Base-by-base conservation (phyloP, 2,329 filamentous ascomycete species). In the Hysterium pulicare region DNA sequence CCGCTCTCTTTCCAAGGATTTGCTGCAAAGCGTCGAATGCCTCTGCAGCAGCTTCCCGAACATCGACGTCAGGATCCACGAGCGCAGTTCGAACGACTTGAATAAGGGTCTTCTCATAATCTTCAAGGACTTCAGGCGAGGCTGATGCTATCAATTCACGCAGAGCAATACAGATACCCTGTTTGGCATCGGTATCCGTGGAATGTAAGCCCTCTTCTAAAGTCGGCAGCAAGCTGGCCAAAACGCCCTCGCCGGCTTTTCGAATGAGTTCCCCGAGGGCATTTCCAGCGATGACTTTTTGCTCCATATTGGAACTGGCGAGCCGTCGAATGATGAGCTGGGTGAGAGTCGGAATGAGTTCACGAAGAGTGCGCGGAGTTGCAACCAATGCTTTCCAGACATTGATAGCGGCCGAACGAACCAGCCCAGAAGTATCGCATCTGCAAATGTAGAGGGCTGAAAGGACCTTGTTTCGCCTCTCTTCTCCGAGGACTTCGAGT, bases 341-440 rank as follows among this genome's bases (percentile, higher is more conserved):
- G 5, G 90, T 95, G 47, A 98, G 83, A 1, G 90, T 96, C 33
- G 93, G 91, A 35, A 96, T 86, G 59, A 98, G 81, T 64, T 98
- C 93, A 72, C 95, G 95, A 59, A 98, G 82, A 11, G 87, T 96
- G 54, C 84, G 84, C 23, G 93, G 93, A 46, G 86, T 91, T 44
- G 91, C 87, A 35, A 98, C 93, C 59, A 97, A 76, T 46, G 90
- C 90, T 73, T 98, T 98, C 93, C 93, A 98, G 36, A 98, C 91
- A 54, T 82, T 81, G 61, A 97, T 84, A 23, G 94, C 90, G 32
- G 91, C 91, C 37, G 86, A 83, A 46, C 91, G 88, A 42, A 98
- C 93, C 44, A 94, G 77, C 40, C 86, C 87, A 46, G 93, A 90
- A 23, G 94, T 98, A 75, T 98, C 93, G 72, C 90, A 95, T 49